Base-by-base conservation (phyloP, 1,284 basidiomycete species). In the Entoloma clypeatum region DNA sequence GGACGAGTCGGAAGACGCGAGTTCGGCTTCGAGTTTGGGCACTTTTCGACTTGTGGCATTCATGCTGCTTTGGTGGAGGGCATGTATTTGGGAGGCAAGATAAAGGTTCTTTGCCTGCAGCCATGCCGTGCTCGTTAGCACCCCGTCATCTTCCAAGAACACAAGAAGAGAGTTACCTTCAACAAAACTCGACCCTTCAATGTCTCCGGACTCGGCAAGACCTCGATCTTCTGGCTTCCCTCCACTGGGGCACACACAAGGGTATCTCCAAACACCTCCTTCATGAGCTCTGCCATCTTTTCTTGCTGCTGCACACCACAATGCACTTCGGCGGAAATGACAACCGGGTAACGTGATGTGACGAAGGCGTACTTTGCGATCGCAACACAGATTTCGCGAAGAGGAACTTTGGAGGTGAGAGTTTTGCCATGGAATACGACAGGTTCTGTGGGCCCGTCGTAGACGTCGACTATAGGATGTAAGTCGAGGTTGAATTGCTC, bases 301-400 rank as follows among this genome's bases (percentile, higher is more conserved):
- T 88, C 87, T 61, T 99, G 95, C 62, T 96, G 92, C 14, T 75
- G 62, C 3, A 92, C 54, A 0, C 79, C 73, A 60, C 92, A 96
- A 56, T 97, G 94, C 1, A 97, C 79, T 67, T 99, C 95, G 13
- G 93, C 86, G 7, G 92, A 96, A 48, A 99, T 85, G 58, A 99
- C 88, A 53, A 99, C 72, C 0, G 95, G 95, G 60, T 94, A 98
- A 0, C 92, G 90, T 2, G 92, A 96, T 0, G 89, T 77, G 25
- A 91, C 81, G 58, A 99, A 99, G 0, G 91, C 94, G 57, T 98
- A 98, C 59, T 91, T 90, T 18, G 77, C 75, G 57, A 99, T 91
- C 0, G 93, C 92, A 25, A 79, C 69, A 58, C 93, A 90, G 36
- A 95, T 83, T 49, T 92, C 90, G 17, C 88, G 80, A 3, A 92